Base-by-base conservation (phyloP, 2,329 filamentous ascomycete species). In the Diplodia corticola region DNA sequence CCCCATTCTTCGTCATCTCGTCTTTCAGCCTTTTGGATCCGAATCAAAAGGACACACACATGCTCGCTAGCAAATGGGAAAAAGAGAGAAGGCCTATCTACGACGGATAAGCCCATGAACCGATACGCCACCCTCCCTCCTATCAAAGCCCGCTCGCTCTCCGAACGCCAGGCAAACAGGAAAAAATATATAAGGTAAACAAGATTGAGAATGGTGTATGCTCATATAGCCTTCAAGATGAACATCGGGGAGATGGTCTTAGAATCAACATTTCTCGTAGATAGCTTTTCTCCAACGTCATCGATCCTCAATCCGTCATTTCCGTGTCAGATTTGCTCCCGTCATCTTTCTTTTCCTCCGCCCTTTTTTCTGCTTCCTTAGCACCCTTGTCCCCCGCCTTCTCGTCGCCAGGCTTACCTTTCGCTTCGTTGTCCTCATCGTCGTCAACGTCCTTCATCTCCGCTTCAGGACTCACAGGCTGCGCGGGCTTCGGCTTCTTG, bases 391-490 rank as follows among this genome's bases (percentile, higher is more conserved):
- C 37, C 6, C n/a, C 40, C 22, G 5, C 57, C n/a, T 44, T 46
- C 48, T 64, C 17, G 20, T 24, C 46, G 15, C 9, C 33, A 12
- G 28, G 22, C 30, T 35, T 15, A 1, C 20, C 17, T n/a, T 60
- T 26, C n/a, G 12, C 44, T 35, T 50, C 44, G 28, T 30, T 30
- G 20, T 54, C 35, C 13, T 64, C 49, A 22, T 24, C 50, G 5
- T 33, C 50, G 17, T n/a, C 54, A 12, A 53, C 55, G 37, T 68
- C 69, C 46, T 69, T 67, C 54, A 69, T 69, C 37, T 70, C 67
- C 10, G 63, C 57, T 37, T 69, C 40, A 68, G 64, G 33, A 22
- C 55, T 55, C 9, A 40, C n/a, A 15, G 37, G 20, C 30, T 49
- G 40, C 20, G 54, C 69, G 57, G 65, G 67, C 49, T 69, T 64